A percentile compares a stretch with the other conserved stretches of the same genome.
These are phyloP conservation scores for Epichloe elymi DNA, from an alignment of 2,329 filamentous ascomycete genomes.

Conservation along the genomic window DNA sequence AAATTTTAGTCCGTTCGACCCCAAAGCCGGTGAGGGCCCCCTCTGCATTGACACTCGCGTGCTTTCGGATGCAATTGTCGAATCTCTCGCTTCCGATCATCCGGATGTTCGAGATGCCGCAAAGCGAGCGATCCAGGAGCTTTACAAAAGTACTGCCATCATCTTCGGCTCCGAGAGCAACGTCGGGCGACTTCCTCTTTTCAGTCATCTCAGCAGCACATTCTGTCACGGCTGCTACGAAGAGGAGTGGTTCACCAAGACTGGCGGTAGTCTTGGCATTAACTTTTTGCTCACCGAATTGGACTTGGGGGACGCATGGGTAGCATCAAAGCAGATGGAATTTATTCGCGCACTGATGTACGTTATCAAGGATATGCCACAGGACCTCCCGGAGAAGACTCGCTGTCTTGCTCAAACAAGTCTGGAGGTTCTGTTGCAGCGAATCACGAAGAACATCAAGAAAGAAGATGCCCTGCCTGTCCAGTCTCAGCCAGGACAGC, in stretches of 20 bases:
- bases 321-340: conserved; percentile 70
- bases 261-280: conserved; percentile 82
- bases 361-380: conserved; percentile 95
- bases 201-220: conserved; percentile 64
- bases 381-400: conserved; percentile 84
- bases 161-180: conserved; percentile 67
- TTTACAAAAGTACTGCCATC: conserved; percentile 61
- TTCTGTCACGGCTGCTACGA: conserved; percentile 95
- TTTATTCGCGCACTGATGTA: conserved; percentile 88
- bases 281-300: conserved; percentile 81
- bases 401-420: conserved; percentile 72
- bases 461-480: conserved; percentile 53
- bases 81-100: conserved; percentile 79
- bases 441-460: conserved; percentile 65
- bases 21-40: conserved; percentile 73
- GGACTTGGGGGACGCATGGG: conserved; percentile 72
- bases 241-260: conserved; percentile 98
- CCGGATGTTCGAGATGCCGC: conserved; percentile 69
- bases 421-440: conserved; percentile 62
- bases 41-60: conserved; percentile 77
- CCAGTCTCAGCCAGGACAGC: conserved; percentile 27
- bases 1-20: conserved; percentile 65
- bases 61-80: conserved; percentile 78
- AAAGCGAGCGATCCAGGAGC: conserved; percentile 61
- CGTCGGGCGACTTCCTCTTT: conserved; percentile 69